phyloP scores from a whole-genome alignment of 192 early-diverging fungal genomes.

The Spizellomyces punctatus region DNA sequence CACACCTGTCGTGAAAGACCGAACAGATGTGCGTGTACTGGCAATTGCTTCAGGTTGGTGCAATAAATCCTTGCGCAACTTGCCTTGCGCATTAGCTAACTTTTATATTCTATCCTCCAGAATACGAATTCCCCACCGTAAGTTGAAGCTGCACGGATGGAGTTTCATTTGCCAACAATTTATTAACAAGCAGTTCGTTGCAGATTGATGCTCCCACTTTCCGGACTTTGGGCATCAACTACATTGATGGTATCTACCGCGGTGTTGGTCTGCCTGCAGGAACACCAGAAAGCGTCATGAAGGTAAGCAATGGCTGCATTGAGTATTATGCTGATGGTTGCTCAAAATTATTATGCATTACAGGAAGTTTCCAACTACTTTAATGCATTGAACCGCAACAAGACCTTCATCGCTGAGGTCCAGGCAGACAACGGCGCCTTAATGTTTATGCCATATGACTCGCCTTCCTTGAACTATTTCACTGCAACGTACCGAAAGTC shows the following conservation, averaged over 20 bases:
- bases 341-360: background rate
- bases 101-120: background rate
- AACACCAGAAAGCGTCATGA: slow-evolving; percentile 2
- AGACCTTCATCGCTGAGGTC: slow-evolving; percentile 24
- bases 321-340: background rate
- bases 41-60: slow-evolving; percentile 21
- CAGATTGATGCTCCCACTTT: slow-evolving; percentile 27
- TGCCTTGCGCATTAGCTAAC: background rate
- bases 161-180: too few relatives aligned
- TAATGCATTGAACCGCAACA: slow-evolving; percentile 26
- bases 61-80: too few relatives aligned
- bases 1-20: slow-evolving; percentile 20
- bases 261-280: slow-evolving; percentile 22
- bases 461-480: slow-evolving; percentile 6
- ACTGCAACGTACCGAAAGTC: background rate
- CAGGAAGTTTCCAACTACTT: slow-evolving; percentile 13
- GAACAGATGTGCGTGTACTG: slow-evolving; percentile 14
- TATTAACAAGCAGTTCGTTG: too few relatives aligned
- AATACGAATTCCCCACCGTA: slow-evolving; percentile 21
- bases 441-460: slow-evolving; percentile 20
- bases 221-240: slow-evolving; percentile 27
- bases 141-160: too few relatives aligned
- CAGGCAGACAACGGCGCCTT: slow-evolving; percentile 3
- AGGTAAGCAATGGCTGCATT: too few relatives aligned
- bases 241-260: slow-evolving; percentile 34